Conservation (phyloP, 192 early-diverging fungal species). For the Gryganskiella cystojenkinii region DNA sequence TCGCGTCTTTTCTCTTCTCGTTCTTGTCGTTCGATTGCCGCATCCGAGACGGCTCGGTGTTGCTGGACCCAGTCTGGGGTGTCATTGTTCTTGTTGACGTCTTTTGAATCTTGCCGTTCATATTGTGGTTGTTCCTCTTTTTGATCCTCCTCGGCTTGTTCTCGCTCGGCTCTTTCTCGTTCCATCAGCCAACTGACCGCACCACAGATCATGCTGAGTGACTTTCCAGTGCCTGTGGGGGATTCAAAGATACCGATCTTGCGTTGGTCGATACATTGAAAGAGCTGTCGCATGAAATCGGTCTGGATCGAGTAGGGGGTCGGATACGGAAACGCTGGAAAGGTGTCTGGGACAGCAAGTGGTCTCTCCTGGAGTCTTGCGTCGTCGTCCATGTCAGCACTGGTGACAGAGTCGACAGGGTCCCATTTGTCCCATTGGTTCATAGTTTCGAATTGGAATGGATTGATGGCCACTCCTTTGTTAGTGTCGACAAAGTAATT, state of each 20-base stretch:
- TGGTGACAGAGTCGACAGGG: no score
- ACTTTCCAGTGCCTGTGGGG: conserved; percentile 96
- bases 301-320: conserved; percentile 80
- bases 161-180: conserved; percentile 42
- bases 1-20: conserved; percentile 31
- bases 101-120: not conserved
- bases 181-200: conserved; percentile 85
- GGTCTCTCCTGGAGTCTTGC: conserved; percentile 40
- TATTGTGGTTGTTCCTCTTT: not conserved
- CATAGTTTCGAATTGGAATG: no score
- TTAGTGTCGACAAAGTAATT: no score
- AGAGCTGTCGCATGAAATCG: conserved; percentile 82
- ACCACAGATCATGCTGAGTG: conserved; percentile 88
- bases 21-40: conserved; percentile 24
- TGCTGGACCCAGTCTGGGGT: conserved; percentile 58
- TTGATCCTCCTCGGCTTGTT: not conserved
- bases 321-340: conserved; percentile 43
- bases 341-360: conserved; percentile 21
- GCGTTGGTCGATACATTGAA: conserved; percentile 70
- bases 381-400: no score
- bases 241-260: conserved; percentile 90
- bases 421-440: no score
- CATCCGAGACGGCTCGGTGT: conserved; percentile 21
- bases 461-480: no score
- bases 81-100: not conserved